Percentiles rank a stretch among this genome's conserved stretches.
These are phyloP conservation scores for Sporothrix pallida DNA, from an alignment of 2,329 filamentous ascomycete genomes.

Conservation along the genomic window DNA sequence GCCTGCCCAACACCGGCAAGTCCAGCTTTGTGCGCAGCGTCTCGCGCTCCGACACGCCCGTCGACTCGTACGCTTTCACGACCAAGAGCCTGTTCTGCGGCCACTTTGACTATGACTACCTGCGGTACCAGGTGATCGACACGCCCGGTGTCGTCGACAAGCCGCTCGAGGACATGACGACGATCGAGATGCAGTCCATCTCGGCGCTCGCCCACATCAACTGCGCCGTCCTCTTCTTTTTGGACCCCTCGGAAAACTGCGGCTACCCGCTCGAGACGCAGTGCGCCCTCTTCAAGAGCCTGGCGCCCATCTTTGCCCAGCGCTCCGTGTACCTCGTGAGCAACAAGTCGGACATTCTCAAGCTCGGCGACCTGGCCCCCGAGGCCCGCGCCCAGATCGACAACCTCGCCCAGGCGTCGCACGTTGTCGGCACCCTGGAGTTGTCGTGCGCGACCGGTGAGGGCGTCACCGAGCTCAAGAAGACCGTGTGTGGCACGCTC, in stretches of 20 bases:
- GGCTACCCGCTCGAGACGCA: slow-evolving; percentile 93
- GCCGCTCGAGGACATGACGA: slow-evolving; percentile 98
- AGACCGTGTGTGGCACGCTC: slow-evolving; percentile 88
- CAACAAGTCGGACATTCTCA: slow-evolving; percentile 96
- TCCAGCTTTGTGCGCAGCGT: slow-evolving; percentile 93
- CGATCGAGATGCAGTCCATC: slow-evolving; percentile 98
- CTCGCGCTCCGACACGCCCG: slow-evolving; percentile 92
- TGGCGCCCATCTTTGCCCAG: slow-evolving; percentile 95
- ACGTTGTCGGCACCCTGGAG: slow-evolving; percentile 90
- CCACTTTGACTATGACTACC: slow-evolving; percentile 96
- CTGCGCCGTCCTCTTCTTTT: slow-evolving; percentile 95
- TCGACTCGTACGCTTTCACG: slow-evolving; percentile 94
- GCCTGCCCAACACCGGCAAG: slow-evolving; percentile 97
- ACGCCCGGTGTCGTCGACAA: slow-evolving; percentile 98
- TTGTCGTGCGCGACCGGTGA: slow-evolving; percentile 94
- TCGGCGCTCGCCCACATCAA: slow-evolving; percentile 96
- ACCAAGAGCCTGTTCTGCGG: slow-evolving; percentile 97
- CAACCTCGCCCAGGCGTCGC: slow-evolving; percentile 52
- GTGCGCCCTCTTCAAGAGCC: slow-evolving; percentile 93
- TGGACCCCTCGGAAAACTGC: slow-evolving; percentile 96
- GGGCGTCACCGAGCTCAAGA: slow-evolving; percentile 93
- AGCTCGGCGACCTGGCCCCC: slow-evolving; percentile 82
- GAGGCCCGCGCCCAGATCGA: slow-evolving; percentile 66
- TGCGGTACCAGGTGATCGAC: slow-evolving; percentile 83
- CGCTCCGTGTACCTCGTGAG: slow-evolving; percentile 96